phyloP scores from a whole-genome alignment of 176 grass and related monocot genomes.

The Cenchrus purpureus region DNA sequence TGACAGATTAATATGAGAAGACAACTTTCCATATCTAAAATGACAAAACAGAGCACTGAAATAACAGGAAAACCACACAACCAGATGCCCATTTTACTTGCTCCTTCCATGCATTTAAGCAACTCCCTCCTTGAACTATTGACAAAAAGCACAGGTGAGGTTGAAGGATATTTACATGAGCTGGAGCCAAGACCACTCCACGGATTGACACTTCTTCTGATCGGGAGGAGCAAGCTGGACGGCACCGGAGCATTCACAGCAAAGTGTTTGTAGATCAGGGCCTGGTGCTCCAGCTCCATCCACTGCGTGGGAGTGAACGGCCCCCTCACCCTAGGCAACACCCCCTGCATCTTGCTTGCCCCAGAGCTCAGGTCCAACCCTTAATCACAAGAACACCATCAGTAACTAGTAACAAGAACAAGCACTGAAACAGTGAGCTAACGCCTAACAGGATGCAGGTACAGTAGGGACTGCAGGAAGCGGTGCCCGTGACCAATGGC shows the following conservation, averaged over 20 bases:
- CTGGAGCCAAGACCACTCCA: constrained; percentile 52
- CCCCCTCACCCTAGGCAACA: constrained; percentile 72
- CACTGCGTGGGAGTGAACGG: constrained; percentile 93
- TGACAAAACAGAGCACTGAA: constrained; percentile 6
- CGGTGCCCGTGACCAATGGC: constrained; percentile 31
- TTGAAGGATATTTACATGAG: constrained; percentile 44
- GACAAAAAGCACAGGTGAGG: not conserved
- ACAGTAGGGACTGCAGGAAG: not conserved
- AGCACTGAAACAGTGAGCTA: not conserved
- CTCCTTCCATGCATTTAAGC: constrained; percentile 6
- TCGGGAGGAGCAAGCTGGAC: constrained; percentile 68
- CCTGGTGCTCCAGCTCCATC: constrained; percentile 96
- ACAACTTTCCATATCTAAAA: not conserved
- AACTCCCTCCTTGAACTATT: not conserved
- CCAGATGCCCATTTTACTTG: not conserved
- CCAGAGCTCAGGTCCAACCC: constrained; percentile 56
- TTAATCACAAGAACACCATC: constrained; percentile 43
- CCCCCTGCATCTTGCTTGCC: constrained; percentile 59
- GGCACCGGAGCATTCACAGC: constrained; percentile 73
- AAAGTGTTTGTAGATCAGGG: constrained; percentile 91
- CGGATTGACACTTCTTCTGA: constrained; percentile 69
- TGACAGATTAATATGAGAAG: not conserved
- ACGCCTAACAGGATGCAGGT: not conserved
- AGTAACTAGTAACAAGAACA: constrained; percentile 14
- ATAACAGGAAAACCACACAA: not conserved